phyloP scores from a whole-genome alignment of 2,329 filamentous ascomycete genomes.

The Pseudogymnoascus sp. region DNA sequence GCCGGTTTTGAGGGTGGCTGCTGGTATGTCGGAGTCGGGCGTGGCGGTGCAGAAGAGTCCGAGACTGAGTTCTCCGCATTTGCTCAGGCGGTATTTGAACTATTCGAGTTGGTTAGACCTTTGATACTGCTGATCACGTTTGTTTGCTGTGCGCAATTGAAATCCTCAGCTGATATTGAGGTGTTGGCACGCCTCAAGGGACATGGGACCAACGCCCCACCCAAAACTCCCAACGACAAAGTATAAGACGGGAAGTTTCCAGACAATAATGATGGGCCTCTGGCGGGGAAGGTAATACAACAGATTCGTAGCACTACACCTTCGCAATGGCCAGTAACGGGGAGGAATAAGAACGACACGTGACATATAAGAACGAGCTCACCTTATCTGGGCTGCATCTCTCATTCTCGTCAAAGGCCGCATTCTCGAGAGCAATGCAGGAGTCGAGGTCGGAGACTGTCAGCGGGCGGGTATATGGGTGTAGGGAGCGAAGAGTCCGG shows the following conservation, averaged over 20 bases:
- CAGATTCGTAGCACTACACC: neutral
- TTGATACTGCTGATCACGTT: neutral
- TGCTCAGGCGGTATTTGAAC: constrained; percentile 69
- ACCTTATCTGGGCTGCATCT: constrained; percentile 50
- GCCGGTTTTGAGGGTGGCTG: constrained; percentile 48
- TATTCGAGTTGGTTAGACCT: constrained; percentile 29
- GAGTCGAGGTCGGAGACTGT: constrained; percentile 58
- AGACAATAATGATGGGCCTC: constrained; percentile 7
- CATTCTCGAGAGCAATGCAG: constrained; percentile 47
- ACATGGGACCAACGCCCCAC: neutral
- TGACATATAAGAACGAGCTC: constrained; percentile 18
- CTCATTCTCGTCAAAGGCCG: constrained; percentile 46
- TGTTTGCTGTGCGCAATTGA: neutral
- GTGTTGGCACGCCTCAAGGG: neutral
- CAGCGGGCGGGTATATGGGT: constrained; percentile 69
- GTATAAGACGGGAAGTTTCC: neutral
- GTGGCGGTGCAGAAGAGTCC: constrained; percentile 69
- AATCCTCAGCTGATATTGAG: neutral
- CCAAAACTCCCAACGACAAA: neutral
- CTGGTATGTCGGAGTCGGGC: constrained; percentile 40
- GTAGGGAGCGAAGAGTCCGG: constrained; percentile 45
- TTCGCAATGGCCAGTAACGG: neutral
- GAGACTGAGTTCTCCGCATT: constrained; percentile 68
- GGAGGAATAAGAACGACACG: neutral
- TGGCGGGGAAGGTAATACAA: neutral